phyloP scores from a whole-genome alignment of 139 green algal species.

The Gonium pectorale region DNA sequence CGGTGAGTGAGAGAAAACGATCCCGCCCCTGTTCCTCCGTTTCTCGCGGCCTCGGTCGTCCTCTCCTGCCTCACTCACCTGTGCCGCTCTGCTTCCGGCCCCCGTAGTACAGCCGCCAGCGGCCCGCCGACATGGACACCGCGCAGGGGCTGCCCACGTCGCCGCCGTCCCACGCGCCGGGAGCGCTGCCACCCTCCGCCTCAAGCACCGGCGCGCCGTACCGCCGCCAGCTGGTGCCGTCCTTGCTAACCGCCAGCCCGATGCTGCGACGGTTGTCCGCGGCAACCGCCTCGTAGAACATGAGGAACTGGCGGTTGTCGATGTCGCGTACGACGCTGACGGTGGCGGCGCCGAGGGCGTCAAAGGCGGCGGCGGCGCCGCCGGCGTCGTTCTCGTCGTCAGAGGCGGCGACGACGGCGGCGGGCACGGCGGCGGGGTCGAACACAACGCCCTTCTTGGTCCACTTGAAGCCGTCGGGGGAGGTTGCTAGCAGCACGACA shows the following conservation, averaged over 20 bases:
- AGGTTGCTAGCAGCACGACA: conserved; percentile 79
- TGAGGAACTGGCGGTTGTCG: conserved; percentile 83
- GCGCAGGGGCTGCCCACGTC: conserved; percentile 84
- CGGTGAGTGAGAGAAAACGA: no score
- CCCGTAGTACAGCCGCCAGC: conserved; percentile 89
- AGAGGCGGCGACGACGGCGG: conserved; percentile 15
- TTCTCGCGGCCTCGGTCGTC: no score
- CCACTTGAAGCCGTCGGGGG: conserved; percentile 84
- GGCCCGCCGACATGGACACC: conserved; percentile 82
- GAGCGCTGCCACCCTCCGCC: background rate
- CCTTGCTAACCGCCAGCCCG: conserved; percentile 79
- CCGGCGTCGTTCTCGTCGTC: conserved; percentile 1
- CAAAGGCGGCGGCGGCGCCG: conserved; percentile 56
- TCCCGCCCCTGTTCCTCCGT: no score
- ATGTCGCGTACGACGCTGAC: conserved; percentile 76
- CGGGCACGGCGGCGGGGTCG: conserved; percentile 56
- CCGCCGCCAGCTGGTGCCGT: conserved; percentile 78
- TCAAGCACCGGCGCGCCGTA: conserved; percentile 48
- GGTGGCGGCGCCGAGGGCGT: conserved; percentile 68
- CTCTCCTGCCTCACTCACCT: background rate
- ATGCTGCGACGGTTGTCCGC: conserved; percentile 75
- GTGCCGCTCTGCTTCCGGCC: conserved; percentile 41
- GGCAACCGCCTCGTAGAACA: conserved; percentile 93
- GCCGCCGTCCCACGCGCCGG: conserved; percentile 81
- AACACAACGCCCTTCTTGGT: conserved; percentile 68